These are phyloP conservation scores for Boletus vermiculosoides DNA, from an alignment of 768 basidiomycete species.

Conservation along the genomic window DNA sequence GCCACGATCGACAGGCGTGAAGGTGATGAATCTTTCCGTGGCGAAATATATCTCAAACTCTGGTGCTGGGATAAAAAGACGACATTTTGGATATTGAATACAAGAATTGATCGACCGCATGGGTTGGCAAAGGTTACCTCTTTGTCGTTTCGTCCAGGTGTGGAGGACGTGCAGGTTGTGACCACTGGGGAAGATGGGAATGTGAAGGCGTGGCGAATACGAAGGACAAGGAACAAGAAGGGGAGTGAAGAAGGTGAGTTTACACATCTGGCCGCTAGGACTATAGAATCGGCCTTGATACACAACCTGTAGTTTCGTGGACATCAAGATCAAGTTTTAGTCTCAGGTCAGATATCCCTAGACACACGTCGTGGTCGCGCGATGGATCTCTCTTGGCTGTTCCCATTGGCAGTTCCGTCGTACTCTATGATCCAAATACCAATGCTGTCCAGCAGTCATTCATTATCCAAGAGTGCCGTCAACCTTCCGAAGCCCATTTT, in stretches of 20 bases:
- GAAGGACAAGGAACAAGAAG: slow-evolving; percentile 43
- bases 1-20: slow-evolving; percentile 82
- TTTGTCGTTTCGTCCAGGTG: slow-evolving; percentile 63
- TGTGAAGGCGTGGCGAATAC: slow-evolving; percentile 81
- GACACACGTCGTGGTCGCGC: slow-evolving; percentile 70
- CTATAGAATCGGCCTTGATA: not conserved
- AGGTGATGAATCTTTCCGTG: slow-evolving; percentile 60
- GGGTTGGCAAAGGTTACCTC: slow-evolving; percentile 59
- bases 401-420: slow-evolving; percentile 61
- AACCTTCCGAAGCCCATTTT: slow-evolving; percentile 53
- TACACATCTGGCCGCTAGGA: not conserved
- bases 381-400: slow-evolving; percentile 87
- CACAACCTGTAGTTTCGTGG: slow-evolving; percentile 54
- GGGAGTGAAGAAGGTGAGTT: slow-evolving; percentile 53
- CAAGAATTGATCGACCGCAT: slow-evolving; percentile 88
- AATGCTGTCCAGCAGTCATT: slow-evolving; percentile 61
- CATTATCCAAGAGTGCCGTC: slow-evolving; percentile 52
- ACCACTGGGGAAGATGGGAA: slow-evolving; percentile 74
- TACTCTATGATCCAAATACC: slow-evolving; percentile 70
- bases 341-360: slow-evolving; percentile 68
- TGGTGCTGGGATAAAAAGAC: slow-evolving; percentile 80
- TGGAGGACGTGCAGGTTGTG: slow-evolving; percentile 48
- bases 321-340: slow-evolving; percentile 68
- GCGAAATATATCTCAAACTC: slow-evolving; percentile 81
- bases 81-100: slow-evolving; percentile 73